Evolutionary conservation across 352 stramenopile species (phyloP).

Genomic region (Lagenidium sp.): DNA sequence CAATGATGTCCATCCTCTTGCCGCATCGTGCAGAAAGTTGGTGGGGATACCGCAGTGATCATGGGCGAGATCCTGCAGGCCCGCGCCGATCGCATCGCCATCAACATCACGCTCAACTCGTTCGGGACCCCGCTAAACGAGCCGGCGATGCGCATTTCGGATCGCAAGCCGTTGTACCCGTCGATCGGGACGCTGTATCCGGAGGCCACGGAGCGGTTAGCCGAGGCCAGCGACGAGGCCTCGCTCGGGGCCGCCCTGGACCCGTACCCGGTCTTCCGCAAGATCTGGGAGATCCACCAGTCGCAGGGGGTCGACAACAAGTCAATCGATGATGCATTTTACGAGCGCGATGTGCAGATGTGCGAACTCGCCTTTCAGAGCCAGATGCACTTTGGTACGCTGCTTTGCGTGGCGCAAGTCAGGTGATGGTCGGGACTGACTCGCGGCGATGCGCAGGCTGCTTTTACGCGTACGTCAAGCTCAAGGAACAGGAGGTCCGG

Average conservation of each 20-base stretch:
- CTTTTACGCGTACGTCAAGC: constrained; percentile 99
- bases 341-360: constrained; percentile 98
- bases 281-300: constrained; percentile 96
- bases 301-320: constrained; percentile 91
- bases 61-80: constrained; percentile 96
- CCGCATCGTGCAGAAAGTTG: constrained; percentile 78
- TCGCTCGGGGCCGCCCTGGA: constrained; percentile 87
- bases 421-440: background rate
- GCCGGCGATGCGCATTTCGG: constrained; percentile 94
- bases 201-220: constrained; percentile 90
- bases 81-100: constrained; percentile 96
- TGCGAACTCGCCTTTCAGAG: constrained; percentile 97
- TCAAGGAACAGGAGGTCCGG: constrained; percentile 99
- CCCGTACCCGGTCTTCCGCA: constrained; percentile 94
- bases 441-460: constrained; percentile 19
- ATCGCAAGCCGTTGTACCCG: constrained; percentile 96
- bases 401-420: background rate
- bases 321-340: constrained; percentile 99
- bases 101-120: constrained; percentile 99
- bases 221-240: constrained; percentile 89
- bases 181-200: constrained; percentile 97
- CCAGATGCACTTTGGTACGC: constrained; percentile 97
- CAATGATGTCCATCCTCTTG: too few relatives aligned
- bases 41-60: constrained; percentile 95
- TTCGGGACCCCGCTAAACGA: constrained; percentile 92